Conservation (phyloP, 202 grass and related monocot species). For the Schoenoplectus tabernaemontani region DNA sequence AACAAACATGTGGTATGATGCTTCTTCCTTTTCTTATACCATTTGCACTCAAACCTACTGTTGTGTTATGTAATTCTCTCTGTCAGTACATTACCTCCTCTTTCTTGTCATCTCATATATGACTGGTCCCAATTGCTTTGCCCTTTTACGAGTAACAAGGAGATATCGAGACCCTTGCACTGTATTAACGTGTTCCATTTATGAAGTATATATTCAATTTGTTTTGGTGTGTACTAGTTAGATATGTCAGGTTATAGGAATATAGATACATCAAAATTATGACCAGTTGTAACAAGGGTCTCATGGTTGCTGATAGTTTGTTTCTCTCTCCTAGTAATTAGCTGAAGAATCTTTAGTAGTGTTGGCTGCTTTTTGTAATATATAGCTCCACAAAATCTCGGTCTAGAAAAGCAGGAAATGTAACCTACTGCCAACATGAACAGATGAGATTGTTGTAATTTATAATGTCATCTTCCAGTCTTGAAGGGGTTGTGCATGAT, state of each 20-base stretch:
- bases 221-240: not conserved
- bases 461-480: not conserved
- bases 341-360: not conserved
- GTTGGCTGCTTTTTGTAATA: not conserved
- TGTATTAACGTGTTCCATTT: not conserved
- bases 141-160: not conserved
- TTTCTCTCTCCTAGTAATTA: not conserved
- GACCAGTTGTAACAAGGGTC: not conserved
- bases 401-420: too few relatives aligned
- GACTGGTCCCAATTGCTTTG: not conserved
- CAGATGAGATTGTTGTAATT: not conserved
- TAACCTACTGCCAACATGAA: not conserved
- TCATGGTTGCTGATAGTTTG: not conserved
- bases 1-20: slow-evolving; percentile 67
- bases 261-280: not conserved
- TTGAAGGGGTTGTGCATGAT: not conserved
- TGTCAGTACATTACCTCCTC: not conserved
- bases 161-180: not conserved
- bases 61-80: not conserved
- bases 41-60: not conserved
- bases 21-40: not conserved
- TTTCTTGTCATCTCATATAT: not conserved
- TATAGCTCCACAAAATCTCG: too few relatives aligned
- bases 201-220: not conserved
- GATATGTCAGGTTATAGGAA: not conserved